phyloP scores from a whole-genome alignment of 441 rosid genomes.

The Mallotus japonicus region DNA sequence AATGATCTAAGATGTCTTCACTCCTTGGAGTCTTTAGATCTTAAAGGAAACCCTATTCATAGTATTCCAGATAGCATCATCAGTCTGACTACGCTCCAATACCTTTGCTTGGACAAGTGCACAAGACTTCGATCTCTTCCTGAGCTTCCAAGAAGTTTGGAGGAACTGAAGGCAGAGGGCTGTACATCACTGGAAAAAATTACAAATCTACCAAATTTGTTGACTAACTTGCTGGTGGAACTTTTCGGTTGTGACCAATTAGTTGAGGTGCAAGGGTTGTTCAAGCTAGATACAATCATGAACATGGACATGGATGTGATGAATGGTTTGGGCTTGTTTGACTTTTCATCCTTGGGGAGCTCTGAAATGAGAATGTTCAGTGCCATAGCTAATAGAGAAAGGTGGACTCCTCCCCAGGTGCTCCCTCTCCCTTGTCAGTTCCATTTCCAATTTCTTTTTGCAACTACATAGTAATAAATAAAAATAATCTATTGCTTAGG shows the following conservation, averaged over 20 bases:
- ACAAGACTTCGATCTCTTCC: slow-evolving; percentile 21
- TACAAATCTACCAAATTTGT: slow-evolving; percentile 18
- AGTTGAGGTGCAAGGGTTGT: slow-evolving; percentile 23
- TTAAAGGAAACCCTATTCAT: slow-evolving; percentile 18
- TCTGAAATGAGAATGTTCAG: slow-evolving; percentile 15
- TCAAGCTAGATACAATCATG: slow-evolving; percentile 18
- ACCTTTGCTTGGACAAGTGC: slow-evolving; percentile 18
- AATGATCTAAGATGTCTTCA: slow-evolving; percentile 14
- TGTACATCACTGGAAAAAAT: slow-evolving; percentile 27
- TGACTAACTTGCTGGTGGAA: slow-evolving; percentile 4
- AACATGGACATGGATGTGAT: slow-evolving; percentile 13
- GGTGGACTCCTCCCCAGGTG: slow-evolving; percentile 24
- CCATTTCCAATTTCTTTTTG: background rate
- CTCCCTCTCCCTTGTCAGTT: background rate
- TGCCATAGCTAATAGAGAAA: slow-evolving; percentile 16
- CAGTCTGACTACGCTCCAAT: slow-evolving; percentile 14
- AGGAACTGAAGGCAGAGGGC: slow-evolving; percentile 16
- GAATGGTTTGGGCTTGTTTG: slow-evolving; percentile 9
- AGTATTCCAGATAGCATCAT: slow-evolving; percentile 22
- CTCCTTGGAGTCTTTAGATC: slow-evolving; percentile 21
- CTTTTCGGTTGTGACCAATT: slow-evolving; percentile 22
- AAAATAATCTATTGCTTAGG: slow-evolving; percentile 13
- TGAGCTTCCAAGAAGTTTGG: slow-evolving; percentile 23
- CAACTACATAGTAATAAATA: background rate
- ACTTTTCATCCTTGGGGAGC: background rate